Evolutionary conservation across 371 early-diverging fungal species (phyloP).

Genomic region (Mucor circinelloides): DNA sequence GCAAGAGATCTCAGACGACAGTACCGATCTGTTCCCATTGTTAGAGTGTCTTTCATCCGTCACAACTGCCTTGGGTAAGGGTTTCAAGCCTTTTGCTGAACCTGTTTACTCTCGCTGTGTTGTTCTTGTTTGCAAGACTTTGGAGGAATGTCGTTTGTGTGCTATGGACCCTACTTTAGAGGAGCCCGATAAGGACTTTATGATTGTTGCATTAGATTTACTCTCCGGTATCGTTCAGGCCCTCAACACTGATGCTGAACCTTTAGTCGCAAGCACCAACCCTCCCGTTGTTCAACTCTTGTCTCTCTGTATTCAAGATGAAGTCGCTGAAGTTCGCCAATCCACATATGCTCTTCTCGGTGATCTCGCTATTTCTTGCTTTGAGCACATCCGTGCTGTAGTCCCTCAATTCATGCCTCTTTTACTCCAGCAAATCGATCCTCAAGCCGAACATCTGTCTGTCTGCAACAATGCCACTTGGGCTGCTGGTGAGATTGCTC

Average conservation of each 20-base stretch:
- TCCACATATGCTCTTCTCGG: constrained; percentile 94
- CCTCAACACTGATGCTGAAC: constrained; percentile 73
- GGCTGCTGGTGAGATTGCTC: constrained; percentile 93
- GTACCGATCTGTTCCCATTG: constrained; percentile 85
- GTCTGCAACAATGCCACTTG: constrained; percentile 94
- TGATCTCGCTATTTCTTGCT: constrained; percentile 85
- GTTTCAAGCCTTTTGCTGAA: constrained; percentile 82
- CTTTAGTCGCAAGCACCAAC: constrained; percentile 72
- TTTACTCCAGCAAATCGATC: constrained; percentile 74
- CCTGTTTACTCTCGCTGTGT: constrained; percentile 88
- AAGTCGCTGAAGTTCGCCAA: constrained; percentile 84
- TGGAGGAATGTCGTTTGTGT: constrained; percentile 67
- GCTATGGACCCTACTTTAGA: constrained; percentile 66
- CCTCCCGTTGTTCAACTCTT: constrained; percentile 78
- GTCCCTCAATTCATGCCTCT: constrained; percentile 76
- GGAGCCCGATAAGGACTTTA: constrained; percentile 89
- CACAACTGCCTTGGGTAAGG: constrained; percentile 82
- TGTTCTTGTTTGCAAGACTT: constrained; percentile 73
- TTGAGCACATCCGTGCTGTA: constrained; percentile 72
- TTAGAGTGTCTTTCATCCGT: constrained; percentile 93
- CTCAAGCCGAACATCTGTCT: constrained; percentile 63
- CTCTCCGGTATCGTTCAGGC: constrained; percentile 92
- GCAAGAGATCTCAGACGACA: constrained; percentile 75
- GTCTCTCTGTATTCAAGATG: constrained; percentile 74
- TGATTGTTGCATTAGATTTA: constrained; percentile 93